Conservation (phyloP, 345 rosid species). For the Limnanthes douglasii region DNA sequence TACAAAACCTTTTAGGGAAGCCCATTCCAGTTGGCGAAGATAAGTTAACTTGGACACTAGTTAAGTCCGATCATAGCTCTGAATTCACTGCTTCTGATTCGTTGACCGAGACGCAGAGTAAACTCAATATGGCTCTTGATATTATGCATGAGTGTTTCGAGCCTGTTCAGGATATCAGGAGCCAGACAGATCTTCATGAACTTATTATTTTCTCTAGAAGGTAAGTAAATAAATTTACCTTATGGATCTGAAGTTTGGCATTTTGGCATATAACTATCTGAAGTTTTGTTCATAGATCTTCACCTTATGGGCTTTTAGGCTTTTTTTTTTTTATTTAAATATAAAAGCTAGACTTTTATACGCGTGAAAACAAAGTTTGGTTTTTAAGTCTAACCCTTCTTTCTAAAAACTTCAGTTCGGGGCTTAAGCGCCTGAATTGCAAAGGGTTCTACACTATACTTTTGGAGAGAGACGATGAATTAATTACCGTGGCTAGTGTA, state of each 20-base stretch:
- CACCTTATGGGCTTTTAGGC: too few species aligned
- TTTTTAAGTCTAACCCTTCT: slow-evolving; percentile 5
- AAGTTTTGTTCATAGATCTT: too few species aligned
- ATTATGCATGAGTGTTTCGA: slow-evolving; percentile 56
- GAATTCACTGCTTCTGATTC: slow-evolving; percentile 1
- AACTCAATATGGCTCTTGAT: slow-evolving; percentile 22
- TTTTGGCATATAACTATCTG: too few species aligned
- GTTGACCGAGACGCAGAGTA: slow-evolving; percentile 15
- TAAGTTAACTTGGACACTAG: slow-evolving; percentile 40
- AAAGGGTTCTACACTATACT: slow-evolving; percentile 30
- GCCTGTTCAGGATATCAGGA: slow-evolving; percentile 21
- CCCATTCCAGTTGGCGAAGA: slow-evolving; percentile 15
- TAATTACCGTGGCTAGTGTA: slow-evolving; percentile 29
- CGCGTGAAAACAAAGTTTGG: background rate
- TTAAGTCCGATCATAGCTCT: slow-evolving; percentile 7
- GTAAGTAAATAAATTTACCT: too few species aligned
- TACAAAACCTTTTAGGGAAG: slow-evolving; percentile 25
- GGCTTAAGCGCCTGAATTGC: slow-evolving; percentile 28
- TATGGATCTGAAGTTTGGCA: too few species aligned
- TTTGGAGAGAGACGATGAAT: slow-evolving; percentile 29
- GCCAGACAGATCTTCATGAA: slow-evolving; percentile 29
- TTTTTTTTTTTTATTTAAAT: too few species aligned
- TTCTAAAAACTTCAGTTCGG: slow-evolving; percentile 8
- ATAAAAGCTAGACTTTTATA: background rate
- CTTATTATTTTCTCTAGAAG: slow-evolving; percentile 27